A percentile compares a stretch with the other conserved stretches of the same genome.
These are phyloP conservation scores for Laetiporus sulphureus DNA, from an alignment of 1,284 basidiomycete genomes.

Conservation along the genomic window DNA sequence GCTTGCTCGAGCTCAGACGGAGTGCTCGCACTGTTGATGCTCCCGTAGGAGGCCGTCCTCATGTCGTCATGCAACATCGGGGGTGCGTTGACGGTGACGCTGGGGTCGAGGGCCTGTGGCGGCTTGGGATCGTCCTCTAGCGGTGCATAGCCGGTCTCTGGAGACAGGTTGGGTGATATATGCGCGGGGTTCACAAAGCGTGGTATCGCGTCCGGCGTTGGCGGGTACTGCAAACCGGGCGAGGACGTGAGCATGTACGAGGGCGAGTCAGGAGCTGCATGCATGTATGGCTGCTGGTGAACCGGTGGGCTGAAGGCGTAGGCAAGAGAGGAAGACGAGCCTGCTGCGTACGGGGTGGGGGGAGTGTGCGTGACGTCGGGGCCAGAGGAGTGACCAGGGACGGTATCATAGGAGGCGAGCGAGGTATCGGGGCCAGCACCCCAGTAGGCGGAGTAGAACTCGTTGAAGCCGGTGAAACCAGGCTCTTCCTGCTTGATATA, in stretches of 20 bases:
- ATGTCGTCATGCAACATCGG: constrained; percentile 3
- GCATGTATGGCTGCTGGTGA: neutral
- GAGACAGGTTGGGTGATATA: constrained; percentile 23
- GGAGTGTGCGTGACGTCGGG: neutral
- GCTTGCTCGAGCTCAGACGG: constrained; percentile 17
- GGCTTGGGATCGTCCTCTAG: constrained; percentile 12
- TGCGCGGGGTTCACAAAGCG: constrained; percentile 24
- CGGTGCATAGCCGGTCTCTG: constrained; percentile 16
- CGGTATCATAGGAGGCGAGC: constrained; percentile 8
- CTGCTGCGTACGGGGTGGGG: constrained; percentile 2
- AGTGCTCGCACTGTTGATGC: constrained; percentile 11
- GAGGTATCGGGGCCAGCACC: constrained; percentile 6
- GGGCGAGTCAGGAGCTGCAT: constrained; percentile 11
- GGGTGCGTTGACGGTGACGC: constrained; percentile 14
- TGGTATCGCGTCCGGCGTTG: constrained; percentile 12
- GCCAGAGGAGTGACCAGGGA: constrained; percentile 5
- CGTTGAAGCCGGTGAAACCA: constrained; percentile 3
- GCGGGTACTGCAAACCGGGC: constrained; percentile 13
- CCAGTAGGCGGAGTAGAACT: constrained; percentile 8
- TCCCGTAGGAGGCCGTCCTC: constrained; percentile 14
- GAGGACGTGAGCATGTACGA: constrained; percentile 13
- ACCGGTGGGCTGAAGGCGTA: neutral
- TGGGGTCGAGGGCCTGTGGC: constrained; percentile 17
- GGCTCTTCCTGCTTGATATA: constrained; percentile 10
- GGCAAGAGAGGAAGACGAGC: neutral